Evolutionary conservation across 257 asterid genomes (phyloP).

Genomic region (Orobanche coerulescens): DNA sequence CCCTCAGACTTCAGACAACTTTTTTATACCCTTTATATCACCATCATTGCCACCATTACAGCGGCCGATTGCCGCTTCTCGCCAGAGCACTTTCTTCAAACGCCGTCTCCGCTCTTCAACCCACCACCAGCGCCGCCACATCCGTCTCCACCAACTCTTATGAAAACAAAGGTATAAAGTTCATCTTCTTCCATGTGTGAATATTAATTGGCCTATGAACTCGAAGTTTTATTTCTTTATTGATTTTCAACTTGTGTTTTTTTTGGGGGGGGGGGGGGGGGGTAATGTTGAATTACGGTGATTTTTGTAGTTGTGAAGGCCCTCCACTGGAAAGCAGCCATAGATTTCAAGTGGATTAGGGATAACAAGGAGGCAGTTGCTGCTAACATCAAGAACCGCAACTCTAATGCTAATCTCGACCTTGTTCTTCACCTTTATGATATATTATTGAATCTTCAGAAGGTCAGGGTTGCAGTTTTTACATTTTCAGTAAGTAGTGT

Average conservation of each 20-base stretch:
- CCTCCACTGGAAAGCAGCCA: slow-evolving; percentile 86
- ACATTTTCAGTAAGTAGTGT: background rate
- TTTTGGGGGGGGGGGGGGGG: too few species aligned
- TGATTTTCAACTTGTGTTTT: background rate
- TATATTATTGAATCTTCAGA: slow-evolving; percentile 53
- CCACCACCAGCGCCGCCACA: slow-evolving; percentile 20
- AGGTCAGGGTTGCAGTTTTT: slow-evolving; percentile 50
- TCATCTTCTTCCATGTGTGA: background rate
- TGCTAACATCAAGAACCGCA: slow-evolving; percentile 55
- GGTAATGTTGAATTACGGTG: slow-evolving; percentile 12
- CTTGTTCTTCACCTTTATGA: slow-evolving; percentile 67
- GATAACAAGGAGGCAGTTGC: slow-evolving; percentile 82
- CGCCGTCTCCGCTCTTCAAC: slow-evolving; percentile 29
- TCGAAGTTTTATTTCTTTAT: background rate
- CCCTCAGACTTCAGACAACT: slow-evolving; percentile 15
- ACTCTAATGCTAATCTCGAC: slow-evolving; percentile 65
- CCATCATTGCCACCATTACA: slow-evolving; percentile 14
- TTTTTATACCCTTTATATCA: slow-evolving; percentile 12
- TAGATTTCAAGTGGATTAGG: slow-evolving; percentile 91
- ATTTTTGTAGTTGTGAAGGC: slow-evolving; percentile 47
- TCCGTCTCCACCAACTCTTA: slow-evolving; percentile 13
- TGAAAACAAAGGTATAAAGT: slow-evolving; percentile 34
- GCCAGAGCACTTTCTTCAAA: slow-evolving; percentile 47
- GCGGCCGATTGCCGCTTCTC: slow-evolving; percentile 28
- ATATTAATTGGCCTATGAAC: background rate